phyloP scores from a whole-genome alignment of 2,329 filamentous ascomycete genomes.

The Penicillium janthinellum region DNA sequence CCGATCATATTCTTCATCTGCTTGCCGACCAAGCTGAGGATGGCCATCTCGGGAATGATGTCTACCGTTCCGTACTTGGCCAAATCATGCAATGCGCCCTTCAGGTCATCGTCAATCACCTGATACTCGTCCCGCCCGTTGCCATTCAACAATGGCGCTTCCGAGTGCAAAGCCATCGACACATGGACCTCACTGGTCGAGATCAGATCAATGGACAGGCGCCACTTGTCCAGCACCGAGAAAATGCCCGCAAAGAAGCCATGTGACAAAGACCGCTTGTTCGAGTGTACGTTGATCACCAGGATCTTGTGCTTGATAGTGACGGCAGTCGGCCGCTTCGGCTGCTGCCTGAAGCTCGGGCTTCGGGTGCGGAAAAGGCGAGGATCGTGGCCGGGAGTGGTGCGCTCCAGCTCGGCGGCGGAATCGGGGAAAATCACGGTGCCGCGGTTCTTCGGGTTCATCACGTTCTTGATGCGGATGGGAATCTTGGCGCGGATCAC shows the following conservation, averaged over 20 bases:
- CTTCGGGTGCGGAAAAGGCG: conserved; percentile 53
- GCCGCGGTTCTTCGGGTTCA: conserved; percentile 64
- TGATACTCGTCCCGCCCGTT: conserved; percentile 51
- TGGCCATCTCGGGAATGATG: conserved; percentile 88
- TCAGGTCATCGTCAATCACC: conserved; percentile 65
- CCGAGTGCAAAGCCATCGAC: conserved; percentile 91
- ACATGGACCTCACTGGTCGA: conserved; percentile 97
- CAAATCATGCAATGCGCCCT: conserved; percentile 69
- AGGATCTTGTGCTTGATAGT: conserved; percentile 97
- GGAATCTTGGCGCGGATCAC: conserved; percentile 66
- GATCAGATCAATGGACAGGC: conserved; percentile 91
- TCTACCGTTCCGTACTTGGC: conserved; percentile 85
- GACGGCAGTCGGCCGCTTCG: conserved; percentile 81
- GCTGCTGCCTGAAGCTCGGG: conserved; percentile 55
- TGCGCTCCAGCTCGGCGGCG: conserved; percentile 53
- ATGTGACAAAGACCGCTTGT: conserved; percentile 93
- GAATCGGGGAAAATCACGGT: conserved; percentile 75
- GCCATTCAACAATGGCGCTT: conserved; percentile 57
- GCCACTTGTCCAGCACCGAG: conserved; percentile 80
- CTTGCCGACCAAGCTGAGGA: conserved; percentile 88
- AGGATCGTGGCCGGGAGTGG: conserved; percentile 59
- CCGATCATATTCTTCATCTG: conserved; percentile 98
- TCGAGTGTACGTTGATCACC: conserved; percentile 96
- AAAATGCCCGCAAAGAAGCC: conserved; percentile 96
- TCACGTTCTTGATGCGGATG: conserved; percentile 70